Percentiles rank a stretch among this genome's conserved stretches.
Evolutionary conservation across 805 yeast genomes (phyloP).

Genomic region (Candida pseudoglaebosa): DNA sequence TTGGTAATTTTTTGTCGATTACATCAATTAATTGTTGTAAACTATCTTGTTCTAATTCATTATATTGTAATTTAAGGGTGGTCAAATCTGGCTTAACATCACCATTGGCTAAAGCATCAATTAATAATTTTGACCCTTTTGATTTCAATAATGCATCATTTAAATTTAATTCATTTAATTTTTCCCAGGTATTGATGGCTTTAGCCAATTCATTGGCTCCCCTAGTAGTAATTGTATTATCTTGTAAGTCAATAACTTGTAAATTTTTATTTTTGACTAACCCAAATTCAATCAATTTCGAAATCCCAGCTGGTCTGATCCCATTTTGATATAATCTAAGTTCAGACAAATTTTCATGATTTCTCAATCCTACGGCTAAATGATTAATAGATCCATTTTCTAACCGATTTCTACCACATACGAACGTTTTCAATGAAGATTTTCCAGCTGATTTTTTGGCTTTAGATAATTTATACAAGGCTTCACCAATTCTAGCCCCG

Average conservation of each 20-base stretch:
- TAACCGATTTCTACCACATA: conserved; percentile 95
- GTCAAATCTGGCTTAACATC: conserved; percentile 43
- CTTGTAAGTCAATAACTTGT: conserved; percentile 80
- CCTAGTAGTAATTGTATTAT: conserved; percentile 83
- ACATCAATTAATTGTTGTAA: conserved; percentile 57
- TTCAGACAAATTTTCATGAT: conserved; percentile 68
- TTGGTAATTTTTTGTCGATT: conserved; percentile 51
- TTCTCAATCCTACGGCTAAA: conserved; percentile 79
- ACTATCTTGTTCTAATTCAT: conserved; percentile 72
- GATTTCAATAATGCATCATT: conserved; percentile 86
- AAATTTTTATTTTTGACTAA: conserved; percentile 58
- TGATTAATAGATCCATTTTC: conserved; percentile 91
- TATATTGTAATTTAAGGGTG: conserved; percentile 74
- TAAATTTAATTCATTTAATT: conserved; percentile 72
- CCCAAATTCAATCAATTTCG: conserved; percentile 69
- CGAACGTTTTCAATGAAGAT: conserved; percentile 68
- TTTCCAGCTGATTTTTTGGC: conserved; percentile 53
- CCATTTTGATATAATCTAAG: conserved; percentile 93
- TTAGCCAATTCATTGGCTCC: conserved; percentile 51
- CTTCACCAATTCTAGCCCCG: conserved; percentile 89
- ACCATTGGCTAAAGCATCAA: conserved; percentile 42
- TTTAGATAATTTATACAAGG: conserved; percentile 65
- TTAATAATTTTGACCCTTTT: conserved; percentile 61
- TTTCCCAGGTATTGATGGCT: conserved; percentile 57
- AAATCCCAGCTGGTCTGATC: conserved; percentile 90